Evolutionary conservation across 2,329 filamentous ascomycete species (phyloP).

Genomic region (Neonectria faginata): DNA sequence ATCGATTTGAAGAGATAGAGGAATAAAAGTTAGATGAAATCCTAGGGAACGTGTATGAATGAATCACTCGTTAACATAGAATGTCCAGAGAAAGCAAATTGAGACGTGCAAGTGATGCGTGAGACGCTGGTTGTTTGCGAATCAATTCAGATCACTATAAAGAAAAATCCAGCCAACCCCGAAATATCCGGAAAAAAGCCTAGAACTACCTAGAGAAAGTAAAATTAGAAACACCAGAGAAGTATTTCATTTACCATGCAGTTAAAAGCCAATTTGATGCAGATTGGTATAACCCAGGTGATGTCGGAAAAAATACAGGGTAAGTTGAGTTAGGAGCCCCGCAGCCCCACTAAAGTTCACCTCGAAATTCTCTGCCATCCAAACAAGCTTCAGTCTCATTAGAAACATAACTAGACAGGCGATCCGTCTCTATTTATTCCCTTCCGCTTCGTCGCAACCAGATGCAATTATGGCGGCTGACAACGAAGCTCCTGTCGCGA

Average conservation of each 20-base stretch:
- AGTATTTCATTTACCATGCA: neutral
- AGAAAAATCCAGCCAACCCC: neutral
- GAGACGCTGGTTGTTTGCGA: no score
- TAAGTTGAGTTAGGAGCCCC: neutral
- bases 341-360: constrained; percentile 28
- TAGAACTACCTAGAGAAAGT: no score
- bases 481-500: constrained; percentile 47
- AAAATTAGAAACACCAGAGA: neutral
- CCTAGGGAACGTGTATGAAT: constrained; percentile 11
- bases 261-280: neutral
- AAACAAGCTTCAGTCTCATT: constrained; percentile 22
- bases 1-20: neutral
- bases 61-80: neutral
- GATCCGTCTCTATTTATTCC: constrained; percentile 14
- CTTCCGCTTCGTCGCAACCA: constrained; percentile 35
- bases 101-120: no score
- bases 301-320: constrained; percentile 4
- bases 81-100: no score
- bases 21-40: neutral
- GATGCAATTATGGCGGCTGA: constrained; percentile 51
- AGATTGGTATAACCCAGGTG: neutral
- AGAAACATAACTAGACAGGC: neutral
- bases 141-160: no score
- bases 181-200: neutral
- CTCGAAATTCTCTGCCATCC: constrained; percentile 33